These are phyloP conservation scores for Phyllosticta ampelicida DNA, from an alignment of 2,329 filamentous ascomycete genomes.

Conservation along the genomic window DNA sequence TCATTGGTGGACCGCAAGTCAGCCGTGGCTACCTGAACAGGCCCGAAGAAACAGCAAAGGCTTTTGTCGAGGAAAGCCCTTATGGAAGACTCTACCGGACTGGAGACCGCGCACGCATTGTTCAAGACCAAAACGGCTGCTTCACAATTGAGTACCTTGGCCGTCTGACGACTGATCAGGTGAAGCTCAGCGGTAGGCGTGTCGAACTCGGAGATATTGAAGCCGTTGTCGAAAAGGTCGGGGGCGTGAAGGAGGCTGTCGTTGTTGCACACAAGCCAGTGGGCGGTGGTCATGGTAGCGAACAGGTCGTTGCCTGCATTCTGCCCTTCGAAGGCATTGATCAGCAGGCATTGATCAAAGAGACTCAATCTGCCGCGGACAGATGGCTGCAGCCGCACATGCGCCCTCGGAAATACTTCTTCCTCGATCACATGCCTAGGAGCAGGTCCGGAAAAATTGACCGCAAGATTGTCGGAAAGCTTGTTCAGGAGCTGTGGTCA, in stretches of 20 bases:
- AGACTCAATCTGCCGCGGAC: neutral
- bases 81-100: constrained; percentile 62
- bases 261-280: constrained; percentile 25
- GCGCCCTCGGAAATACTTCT: constrained; percentile 60
- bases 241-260: constrained; percentile 38
- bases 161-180: constrained; percentile 62
- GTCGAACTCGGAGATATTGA: constrained; percentile 54
- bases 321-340: neutral
- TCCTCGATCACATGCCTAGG: constrained; percentile 53
- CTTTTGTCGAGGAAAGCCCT: constrained; percentile 26
- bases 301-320: constrained; percentile 6
- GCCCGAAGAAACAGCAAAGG: constrained; percentile 35
- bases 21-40: constrained; percentile 68
- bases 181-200: constrained; percentile 70
- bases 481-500: constrained; percentile 5
- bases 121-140: constrained; percentile 48
- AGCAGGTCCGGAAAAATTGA: constrained; percentile 72
- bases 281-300: constrained; percentile 1
- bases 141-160: constrained; percentile 62
- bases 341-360: constrained; percentile 13
- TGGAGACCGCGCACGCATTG: constrained; percentile 56
- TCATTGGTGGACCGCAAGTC: constrained; percentile 64
- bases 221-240: constrained; percentile 8
- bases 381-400: constrained; percentile 67
- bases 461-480: constrained; percentile 34